Conservation (phyloP, 106 monocot species). For the Apostasia ramifera region DNA sequence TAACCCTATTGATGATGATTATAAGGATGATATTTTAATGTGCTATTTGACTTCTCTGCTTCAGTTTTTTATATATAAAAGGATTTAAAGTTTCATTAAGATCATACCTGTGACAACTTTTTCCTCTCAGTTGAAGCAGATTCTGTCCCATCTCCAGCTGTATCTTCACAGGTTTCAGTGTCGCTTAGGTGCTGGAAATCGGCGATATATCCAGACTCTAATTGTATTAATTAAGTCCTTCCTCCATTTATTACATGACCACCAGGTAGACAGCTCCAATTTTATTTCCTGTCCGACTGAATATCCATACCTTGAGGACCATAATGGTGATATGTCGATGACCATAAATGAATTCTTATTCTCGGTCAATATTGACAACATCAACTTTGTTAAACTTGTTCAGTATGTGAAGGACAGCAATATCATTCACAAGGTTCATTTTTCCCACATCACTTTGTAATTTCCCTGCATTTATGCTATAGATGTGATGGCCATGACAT, state of each 20-base stretch:
- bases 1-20: too few relatives aligned
- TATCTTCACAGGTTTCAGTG: slow-evolving; percentile 59
- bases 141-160: slow-evolving; percentile 47
- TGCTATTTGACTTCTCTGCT: too few relatives aligned
- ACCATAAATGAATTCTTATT: slow-evolving; percentile 93
- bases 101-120: background rate
- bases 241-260: slow-evolving; percentile 29
- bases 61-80: too few relatives aligned
- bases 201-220: slow-evolving; percentile 86
- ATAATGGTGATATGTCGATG: slow-evolving; percentile 32
- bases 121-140: slow-evolving; percentile 26
- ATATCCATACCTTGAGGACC: slow-evolving; percentile 6
- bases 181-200: slow-evolving; percentile 71
- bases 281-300: slow-evolving; percentile 6
- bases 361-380: slow-evolving; percentile 89
- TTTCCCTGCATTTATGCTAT: background rate
- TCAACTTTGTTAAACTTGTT: slow-evolving; percentile 82
- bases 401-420: slow-evolving; percentile 82
- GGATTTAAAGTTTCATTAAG: background rate
- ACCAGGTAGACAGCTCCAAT: slow-evolving; percentile 10
- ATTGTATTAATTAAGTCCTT: slow-evolving; percentile 58
- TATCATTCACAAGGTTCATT: slow-evolving; percentile 74
- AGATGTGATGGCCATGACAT: background rate
- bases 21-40: too few relatives aligned
- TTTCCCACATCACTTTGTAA: background rate